Conservation (phyloP, 495 filamentous ascomycete species). For the Neurospora pannonica region DNA sequence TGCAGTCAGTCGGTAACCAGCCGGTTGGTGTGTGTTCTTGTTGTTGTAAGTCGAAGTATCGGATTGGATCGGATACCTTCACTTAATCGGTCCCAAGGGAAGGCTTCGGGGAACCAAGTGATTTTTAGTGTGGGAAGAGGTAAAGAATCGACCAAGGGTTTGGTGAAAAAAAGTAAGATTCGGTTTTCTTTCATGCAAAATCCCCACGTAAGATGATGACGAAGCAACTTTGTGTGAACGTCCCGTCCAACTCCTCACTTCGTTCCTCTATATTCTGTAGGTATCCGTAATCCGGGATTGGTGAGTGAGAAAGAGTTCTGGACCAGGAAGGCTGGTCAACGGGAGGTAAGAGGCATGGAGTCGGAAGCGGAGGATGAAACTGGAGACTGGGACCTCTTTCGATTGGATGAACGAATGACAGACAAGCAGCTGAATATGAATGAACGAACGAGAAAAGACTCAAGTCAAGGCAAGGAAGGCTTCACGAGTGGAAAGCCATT, state of each 20-base stretch:
- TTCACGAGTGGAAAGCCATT: neutral
- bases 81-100: neutral
- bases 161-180: neutral
- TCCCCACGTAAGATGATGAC: neutral
- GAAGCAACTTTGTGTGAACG: neutral
- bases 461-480: neutral
- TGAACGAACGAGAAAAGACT: neutral
- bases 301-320: neutral
- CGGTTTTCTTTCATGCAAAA: neutral
- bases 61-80: neutral
- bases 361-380: neutral
- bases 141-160: too few species aligned
- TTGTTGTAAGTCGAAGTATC: neutral
- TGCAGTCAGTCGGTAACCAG: neutral
- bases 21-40: neutral
- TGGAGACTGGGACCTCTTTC: neutral
- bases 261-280: neutral
- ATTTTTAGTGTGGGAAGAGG: neutral
- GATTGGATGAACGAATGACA: neutral
- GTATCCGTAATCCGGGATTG: neutral
- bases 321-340: neutral
- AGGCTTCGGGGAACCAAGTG: neutral
- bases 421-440: neutral
- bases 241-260: neutral
- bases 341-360: neutral